These are phyloP conservation scores for Microsporum audouinii DNA, from an alignment of 2,329 filamentous ascomycete species.

Conservation along the genomic window DNA sequence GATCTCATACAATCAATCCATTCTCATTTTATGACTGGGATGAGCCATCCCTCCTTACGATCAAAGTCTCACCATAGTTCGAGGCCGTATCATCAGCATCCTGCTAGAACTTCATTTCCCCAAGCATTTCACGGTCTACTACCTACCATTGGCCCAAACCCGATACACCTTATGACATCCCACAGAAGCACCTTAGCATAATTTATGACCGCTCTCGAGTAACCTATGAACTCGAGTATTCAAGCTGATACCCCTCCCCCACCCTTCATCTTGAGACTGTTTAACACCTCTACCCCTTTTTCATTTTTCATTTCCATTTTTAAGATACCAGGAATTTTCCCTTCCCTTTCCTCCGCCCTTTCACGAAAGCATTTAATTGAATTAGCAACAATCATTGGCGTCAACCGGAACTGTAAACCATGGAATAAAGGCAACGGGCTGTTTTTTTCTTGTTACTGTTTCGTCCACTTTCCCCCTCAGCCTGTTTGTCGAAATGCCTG, in stretches of 20 bases:
- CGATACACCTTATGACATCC: neutral
- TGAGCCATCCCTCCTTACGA: neutral
- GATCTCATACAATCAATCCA: neutral
- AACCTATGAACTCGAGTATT: neutral
- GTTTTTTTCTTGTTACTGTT: neutral
- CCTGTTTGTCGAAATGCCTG: neutral
- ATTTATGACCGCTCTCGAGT: neutral
- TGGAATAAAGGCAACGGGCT: neutral
- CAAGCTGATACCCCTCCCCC: neutral
- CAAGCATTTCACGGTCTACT: neutral
- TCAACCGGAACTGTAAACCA: neutral
- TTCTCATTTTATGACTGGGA: neutral
- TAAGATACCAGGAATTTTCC: neutral
- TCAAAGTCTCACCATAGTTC: neutral
- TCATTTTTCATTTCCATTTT: neutral
- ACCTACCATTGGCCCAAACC: neutral
- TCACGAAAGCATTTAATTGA: neutral
- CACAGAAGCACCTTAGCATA: neutral
- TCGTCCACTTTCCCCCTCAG: neutral
- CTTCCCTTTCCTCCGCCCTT: neutral
- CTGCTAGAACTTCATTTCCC: neutral
- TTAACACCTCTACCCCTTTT: neutral
- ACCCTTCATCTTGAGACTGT: neutral
- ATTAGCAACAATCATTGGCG: constrained; percentile 1
- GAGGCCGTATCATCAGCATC: neutral